A percentile compares a stretch with the other conserved stretches of the same genome.
These are phyloP conservation scores for Moniliophthora roreri DNA, from an alignment of 1,284 basidiomycete genomes.

Conservation along the genomic window DNA sequence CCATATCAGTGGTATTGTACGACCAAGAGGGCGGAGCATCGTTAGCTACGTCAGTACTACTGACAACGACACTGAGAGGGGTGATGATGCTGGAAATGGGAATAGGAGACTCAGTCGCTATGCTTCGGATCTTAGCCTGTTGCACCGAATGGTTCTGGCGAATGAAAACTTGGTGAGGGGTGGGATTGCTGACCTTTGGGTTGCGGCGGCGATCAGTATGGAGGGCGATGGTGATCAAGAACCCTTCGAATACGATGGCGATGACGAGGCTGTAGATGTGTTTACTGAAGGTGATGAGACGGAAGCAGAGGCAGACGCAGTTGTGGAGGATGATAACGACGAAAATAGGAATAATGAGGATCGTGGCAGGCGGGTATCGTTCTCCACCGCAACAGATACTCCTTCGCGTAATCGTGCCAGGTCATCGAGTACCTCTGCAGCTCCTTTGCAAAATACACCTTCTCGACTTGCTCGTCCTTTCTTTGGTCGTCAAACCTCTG, in stretches of 20 bases:
- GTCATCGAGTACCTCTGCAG: too few relatives aligned
- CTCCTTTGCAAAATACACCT: too few relatives aligned
- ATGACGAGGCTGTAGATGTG: too few relatives aligned
- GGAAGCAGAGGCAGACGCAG: conserved; percentile 35
- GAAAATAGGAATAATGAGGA: conserved; percentile 29
- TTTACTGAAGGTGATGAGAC: conserved; percentile 56
- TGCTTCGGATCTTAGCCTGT: conserved; percentile 66
- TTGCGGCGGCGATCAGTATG: conserved; percentile 86
- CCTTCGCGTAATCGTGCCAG: too few relatives aligned
- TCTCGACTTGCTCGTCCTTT: neutral
- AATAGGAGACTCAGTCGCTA: neutral
- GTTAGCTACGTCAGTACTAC: conserved; percentile 35
- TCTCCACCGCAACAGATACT: neutral
- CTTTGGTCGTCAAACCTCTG: neutral
- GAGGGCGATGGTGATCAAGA: conserved; percentile 79
- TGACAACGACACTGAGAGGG: conserved; percentile 29
- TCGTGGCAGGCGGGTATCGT: conserved; percentile 10
- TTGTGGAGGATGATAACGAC: conserved; percentile 32
- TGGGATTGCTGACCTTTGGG: conserved; percentile 89
- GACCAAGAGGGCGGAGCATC: neutral
- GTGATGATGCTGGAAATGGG: neutral
- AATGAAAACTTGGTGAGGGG: conserved; percentile 84
- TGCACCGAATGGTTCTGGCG: conserved; percentile 84
- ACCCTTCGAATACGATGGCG: too few relatives aligned
- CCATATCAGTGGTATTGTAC: neutral